phyloP scores from a whole-genome alignment of 2,329 filamentous ascomycete genomes.

The Cladophialophora immunda region DNA sequence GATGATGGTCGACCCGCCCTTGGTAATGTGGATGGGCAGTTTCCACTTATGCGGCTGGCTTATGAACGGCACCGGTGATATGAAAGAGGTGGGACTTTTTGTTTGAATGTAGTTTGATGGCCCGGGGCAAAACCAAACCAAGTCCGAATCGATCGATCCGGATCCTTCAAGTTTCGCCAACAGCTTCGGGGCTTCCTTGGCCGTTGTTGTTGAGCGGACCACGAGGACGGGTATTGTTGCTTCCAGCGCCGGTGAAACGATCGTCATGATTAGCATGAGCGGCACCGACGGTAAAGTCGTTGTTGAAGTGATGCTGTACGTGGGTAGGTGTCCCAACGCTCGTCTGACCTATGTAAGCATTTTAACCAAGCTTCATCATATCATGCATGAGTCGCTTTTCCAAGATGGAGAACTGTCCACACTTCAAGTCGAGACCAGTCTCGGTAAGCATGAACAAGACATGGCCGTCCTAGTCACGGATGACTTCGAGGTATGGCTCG shows the following conservation, averaged over 20 bases:
- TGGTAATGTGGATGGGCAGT: no score
- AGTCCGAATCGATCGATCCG: no score
- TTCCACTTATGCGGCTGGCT: no score
- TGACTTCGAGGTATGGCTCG: slow-evolving; percentile 25
- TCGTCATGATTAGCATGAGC: neutral
- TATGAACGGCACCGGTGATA: no score
- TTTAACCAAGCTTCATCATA: slow-evolving; percentile 32
- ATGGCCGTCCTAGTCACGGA: slow-evolving; percentile 27
- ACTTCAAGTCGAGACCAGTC: slow-evolving; percentile 22
- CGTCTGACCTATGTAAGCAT: slow-evolving; percentile 21
- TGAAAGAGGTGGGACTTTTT: no score
- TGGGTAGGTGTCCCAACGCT: slow-evolving; percentile 1
- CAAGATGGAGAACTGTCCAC: slow-evolving; percentile 25
- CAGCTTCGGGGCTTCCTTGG: no score
- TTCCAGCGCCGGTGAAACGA: neutral
- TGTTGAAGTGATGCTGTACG: slow-evolving; percentile 4
- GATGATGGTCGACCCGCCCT: no score
- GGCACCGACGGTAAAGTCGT: neutral
- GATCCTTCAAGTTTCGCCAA: no score
- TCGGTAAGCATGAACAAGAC: slow-evolving; percentile 31
- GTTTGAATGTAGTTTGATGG: no score
- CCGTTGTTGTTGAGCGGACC: neutral
- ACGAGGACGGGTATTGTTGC: neutral
- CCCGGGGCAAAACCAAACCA: no score
- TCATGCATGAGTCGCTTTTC: slow-evolving; percentile 28